A percentile compares a stretch with the other conserved stretches of the same genome.
phyloP scores from a whole-genome alignment of 768 basidiomycete species.

The Rhodosporidiobolus sp. region DNA sequence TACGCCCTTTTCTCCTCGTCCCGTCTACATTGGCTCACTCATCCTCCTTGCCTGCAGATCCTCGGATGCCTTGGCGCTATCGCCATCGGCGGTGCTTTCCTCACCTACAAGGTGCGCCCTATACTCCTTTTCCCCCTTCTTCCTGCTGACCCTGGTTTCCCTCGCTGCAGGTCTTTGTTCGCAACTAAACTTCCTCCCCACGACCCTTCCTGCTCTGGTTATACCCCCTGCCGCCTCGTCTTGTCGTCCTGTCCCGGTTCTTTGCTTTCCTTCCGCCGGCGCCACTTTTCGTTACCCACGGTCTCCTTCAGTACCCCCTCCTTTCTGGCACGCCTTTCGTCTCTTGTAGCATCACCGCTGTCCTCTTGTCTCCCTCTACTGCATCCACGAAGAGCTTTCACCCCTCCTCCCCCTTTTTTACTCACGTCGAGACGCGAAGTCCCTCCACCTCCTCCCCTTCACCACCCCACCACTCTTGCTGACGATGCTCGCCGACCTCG shows the following conservation, averaged over 20 bases:
- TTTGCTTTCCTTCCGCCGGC: background rate
- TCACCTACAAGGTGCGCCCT: conserved; percentile 32
- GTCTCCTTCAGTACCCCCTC: too few relatives aligned
- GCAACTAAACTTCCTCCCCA: background rate
- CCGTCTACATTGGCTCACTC: background rate
- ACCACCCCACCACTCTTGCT: background rate
- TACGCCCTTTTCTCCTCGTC: background rate
- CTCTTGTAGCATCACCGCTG: background rate
- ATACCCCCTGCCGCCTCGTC: background rate
- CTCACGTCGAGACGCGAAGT: background rate
- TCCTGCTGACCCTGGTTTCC: background rate
- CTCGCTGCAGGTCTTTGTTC: conserved; percentile 12
- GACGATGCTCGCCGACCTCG: conserved; percentile 26
- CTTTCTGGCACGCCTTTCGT: background rate
- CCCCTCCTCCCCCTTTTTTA: background rate
- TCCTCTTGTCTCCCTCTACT: background rate
- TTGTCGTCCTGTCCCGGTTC: too few relatives aligned
- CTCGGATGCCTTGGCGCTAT: conserved; percentile 32
- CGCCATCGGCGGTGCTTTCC: conserved; percentile 34
- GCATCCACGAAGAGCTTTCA: too few relatives aligned
- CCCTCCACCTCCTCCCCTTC: background rate
- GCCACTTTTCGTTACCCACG: background rate
- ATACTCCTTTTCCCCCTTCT: conserved; percentile 7
- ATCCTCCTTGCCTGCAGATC: conserved; percentile 13
- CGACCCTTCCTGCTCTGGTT: too few relatives aligned